phyloP scores from a whole-genome alignment of 1,284 basidiomycete species.

The Ganoderma sp. region DNA sequence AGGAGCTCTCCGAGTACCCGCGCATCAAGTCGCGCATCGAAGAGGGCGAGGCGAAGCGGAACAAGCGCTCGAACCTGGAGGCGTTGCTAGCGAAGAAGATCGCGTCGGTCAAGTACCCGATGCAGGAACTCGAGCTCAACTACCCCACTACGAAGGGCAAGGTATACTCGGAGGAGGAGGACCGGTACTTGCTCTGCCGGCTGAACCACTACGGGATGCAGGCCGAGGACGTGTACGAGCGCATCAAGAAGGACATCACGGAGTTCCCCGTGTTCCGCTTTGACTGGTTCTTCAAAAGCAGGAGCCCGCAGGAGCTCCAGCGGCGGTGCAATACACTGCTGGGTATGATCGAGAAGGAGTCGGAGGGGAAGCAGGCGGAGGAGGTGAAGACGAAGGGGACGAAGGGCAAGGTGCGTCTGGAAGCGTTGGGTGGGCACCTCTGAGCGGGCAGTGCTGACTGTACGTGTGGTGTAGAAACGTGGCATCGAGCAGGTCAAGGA shows the following conservation, averaged over 20 bases:
- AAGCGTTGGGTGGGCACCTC: neutral
- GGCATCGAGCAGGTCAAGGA: slow-evolving; percentile 69
- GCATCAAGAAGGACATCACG: slow-evolving; percentile 95
- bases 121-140: slow-evolving; percentile 94
- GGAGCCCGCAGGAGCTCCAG: slow-evolving; percentile 90
- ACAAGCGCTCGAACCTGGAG: slow-evolving; percentile 86
- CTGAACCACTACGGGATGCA: slow-evolving; percentile 93
- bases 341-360: slow-evolving; percentile 92
- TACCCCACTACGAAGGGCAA: slow-evolving; percentile 97
- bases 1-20: slow-evolving; percentile 84
- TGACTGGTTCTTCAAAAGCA: slow-evolving; percentile 98
- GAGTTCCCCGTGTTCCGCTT: slow-evolving; percentile 98
- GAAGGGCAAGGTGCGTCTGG: slow-evolving; percentile 62
- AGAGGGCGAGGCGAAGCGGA: slow-evolving; percentile 86
- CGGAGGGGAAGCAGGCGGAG: slow-evolving; percentile 66
- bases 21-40: slow-evolving; percentile 82
- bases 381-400: slow-evolving; percentile 65
- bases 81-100: slow-evolving; percentile 82
- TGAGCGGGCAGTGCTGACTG: neutral
- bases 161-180: slow-evolving; percentile 96
- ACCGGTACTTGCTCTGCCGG: slow-evolving; percentile 92
- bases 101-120: slow-evolving; percentile 80
- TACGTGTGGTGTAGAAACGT: slow-evolving; percentile 55
- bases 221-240: slow-evolving; percentile 91
- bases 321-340: slow-evolving; percentile 90